These are phyloP conservation scores for Exophiala alcalophila DNA, from an alignment of 2,329 filamentous ascomycete genomes.

Conservation along the genomic window DNA sequence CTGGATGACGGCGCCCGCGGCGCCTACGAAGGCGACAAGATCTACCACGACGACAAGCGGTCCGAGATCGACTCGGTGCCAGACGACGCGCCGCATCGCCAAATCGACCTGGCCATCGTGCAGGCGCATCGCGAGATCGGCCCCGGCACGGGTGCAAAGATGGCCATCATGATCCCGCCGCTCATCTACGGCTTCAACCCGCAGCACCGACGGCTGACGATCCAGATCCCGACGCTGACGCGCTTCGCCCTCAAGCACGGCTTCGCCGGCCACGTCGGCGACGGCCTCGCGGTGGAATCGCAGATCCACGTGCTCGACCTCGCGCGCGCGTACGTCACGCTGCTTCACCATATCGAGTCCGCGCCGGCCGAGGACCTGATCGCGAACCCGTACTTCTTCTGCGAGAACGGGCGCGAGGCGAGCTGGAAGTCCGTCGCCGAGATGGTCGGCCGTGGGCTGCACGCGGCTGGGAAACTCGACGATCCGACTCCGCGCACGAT, in stretches of 20 bases:
- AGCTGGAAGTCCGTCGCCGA: conserved; percentile 44
- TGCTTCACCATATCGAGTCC: conserved; percentile 48
- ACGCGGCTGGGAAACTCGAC: conserved; percentile 39
- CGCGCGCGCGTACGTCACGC: conserved; percentile 44
- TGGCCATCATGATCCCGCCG: conserved; percentile 50
- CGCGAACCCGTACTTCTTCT: conserved; percentile 51
- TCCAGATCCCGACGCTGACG: conserved; percentile 48
- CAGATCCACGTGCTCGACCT: conserved; percentile 50
- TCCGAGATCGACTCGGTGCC: conserved; percentile 43
- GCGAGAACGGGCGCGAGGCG: conserved; percentile 45
- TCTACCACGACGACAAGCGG: conserved; percentile 44
- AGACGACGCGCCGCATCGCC: conserved; percentile 44
- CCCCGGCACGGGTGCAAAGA: conserved; percentile 44
- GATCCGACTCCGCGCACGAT: conserved; percentile 40
- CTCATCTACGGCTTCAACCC: conserved; percentile 46
- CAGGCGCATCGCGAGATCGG: conserved; percentile 37
- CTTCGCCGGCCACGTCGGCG: conserved; percentile 46
- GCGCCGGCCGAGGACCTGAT: conserved; percentile 33
- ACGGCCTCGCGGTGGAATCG: conserved; percentile 42
- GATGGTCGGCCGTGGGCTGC: conserved; percentile 40
- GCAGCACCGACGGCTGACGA: conserved; percentile 42
- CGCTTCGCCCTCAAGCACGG: conserved; percentile 50
- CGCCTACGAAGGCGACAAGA: conserved; percentile 36
- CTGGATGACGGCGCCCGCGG: conserved; percentile 41
- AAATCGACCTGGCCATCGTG: conserved; percentile 47